Base-by-base conservation (phyloP, 768 basidiomycete genomes). In the Phaeotremella skinneri region DNA sequence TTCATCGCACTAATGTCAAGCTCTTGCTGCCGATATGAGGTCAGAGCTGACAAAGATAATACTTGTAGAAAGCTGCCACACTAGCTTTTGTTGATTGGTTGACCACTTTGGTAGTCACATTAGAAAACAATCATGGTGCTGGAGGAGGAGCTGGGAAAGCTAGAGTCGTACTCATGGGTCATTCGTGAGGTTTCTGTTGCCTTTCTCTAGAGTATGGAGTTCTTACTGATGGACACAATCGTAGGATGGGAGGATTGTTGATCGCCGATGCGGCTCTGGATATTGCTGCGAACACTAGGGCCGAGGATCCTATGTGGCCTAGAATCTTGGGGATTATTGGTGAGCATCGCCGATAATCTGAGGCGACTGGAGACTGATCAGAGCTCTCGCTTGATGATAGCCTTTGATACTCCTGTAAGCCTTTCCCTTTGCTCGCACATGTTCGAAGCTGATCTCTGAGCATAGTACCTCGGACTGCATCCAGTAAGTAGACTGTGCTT, bases 21-120 rank as follows among this genome's bases (percentile, higher is more conserved):
- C 17, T 13, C 25, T 21, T 1, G 55, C 11, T 11, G 14, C 47
- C 47, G 11, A 41, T n/a, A n/a, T n/a, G n/a, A n/a, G n/a, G 29
- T 23, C 37, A 39, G 49, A 37, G 29, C 43, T 59, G 45, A 45
- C 52, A 4, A n/a, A n/a, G 55, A 52, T 57, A 58, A 52, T 23
- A 30, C 48, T 6, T 21, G 11, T 62, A 92, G 90, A 83, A 81
- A 47, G 85, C 85, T 71, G 90, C 92, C 14, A 87, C 91, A 2
- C 83, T 87, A 29, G 84, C 84, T 6, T 93, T 96, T 75, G 85
- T 90, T 6, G 91, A 94, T 71, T 96, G 92, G 93, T 83, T 96
- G 42, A 88, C 90, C 0, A 87, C 85, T n/a, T 78, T 90, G 21
- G 89, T 88, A 3, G 87, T 94, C n/a, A 83, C 89, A 73, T 83